Evolutionary conservation across 2,329 filamentous ascomycete species (phyloP).

Genomic region (Zelopaecilomyces penicillatus): DNA sequence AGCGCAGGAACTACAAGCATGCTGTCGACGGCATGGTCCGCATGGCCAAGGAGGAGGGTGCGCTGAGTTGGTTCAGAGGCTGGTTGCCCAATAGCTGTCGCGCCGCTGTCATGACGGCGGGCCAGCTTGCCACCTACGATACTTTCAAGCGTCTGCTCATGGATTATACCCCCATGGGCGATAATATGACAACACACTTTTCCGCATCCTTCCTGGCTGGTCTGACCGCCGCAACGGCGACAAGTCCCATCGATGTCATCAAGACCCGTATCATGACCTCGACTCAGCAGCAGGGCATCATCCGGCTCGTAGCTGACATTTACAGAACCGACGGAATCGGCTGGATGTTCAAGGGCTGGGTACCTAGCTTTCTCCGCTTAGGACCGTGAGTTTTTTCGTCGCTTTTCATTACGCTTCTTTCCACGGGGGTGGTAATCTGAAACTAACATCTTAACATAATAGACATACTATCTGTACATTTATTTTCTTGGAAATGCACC

Average conservation of each 20-base stretch:
- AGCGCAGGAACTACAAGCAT: constrained; percentile 82
- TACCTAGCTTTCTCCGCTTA: constrained; percentile 62
- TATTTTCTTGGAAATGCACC: constrained; percentile 78
- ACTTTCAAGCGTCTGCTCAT: constrained; percentile 67
- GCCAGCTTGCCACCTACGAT: constrained; percentile 78
- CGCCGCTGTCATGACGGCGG: constrained; percentile 80
- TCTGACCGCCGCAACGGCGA: constrained; percentile 76
- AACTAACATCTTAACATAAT: constrained; percentile 8
- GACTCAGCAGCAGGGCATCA: constrained; percentile 40
- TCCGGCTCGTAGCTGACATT: constrained; percentile 55
- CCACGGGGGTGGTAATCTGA: background rate
- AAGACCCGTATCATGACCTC: constrained; percentile 83
- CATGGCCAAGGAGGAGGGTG: constrained; percentile 81
- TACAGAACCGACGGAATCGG: constrained; percentile 61
- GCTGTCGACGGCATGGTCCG: constrained; percentile 78
- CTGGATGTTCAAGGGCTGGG: constrained; percentile 89
- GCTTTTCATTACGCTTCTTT: background rate
- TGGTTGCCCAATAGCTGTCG: constrained; percentile 75
- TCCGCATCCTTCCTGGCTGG: constrained; percentile 69
- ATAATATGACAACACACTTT: constrained; percentile 71
- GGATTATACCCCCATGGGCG: constrained; percentile 54
- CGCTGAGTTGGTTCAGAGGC: constrained; percentile 69
- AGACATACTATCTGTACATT: constrained; percentile 82
- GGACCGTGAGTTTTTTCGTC: constrained; percentile 45
- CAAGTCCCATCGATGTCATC: constrained; percentile 79